These are phyloP conservation scores for Termitomyces sp. DNA, from an alignment of 768 basidiomycete species.

Conservation along the genomic window DNA sequence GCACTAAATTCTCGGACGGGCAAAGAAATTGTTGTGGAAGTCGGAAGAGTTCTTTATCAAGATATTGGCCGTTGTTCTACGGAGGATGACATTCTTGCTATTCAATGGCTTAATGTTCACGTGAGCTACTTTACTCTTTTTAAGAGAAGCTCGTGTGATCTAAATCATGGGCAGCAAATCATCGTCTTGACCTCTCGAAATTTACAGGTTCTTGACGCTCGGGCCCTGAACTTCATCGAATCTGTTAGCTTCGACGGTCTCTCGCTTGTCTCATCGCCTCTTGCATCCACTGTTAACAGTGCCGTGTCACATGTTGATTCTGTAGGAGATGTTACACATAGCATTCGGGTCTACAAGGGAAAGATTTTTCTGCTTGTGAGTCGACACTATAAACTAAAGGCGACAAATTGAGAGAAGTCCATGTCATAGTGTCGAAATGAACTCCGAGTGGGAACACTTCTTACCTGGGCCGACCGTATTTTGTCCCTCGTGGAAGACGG, in stretches of 20 bases:
- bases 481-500: slow-evolving; percentile 79
- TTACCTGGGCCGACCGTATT: slow-evolving; percentile 95
- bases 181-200: slow-evolving; percentile 51
- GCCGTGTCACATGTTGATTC: slow-evolving; percentile 46
- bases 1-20: slow-evolving; percentile 53
- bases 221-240: slow-evolving; percentile 56
- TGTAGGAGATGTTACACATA: slow-evolving; percentile 57
- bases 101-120: slow-evolving; percentile 87
- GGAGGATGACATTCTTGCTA: slow-evolving; percentile 58
- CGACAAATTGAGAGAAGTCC: slow-evolving; percentile 4
- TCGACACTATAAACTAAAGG: background rate
- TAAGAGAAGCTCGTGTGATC: background rate
- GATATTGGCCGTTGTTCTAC: slow-evolving; percentile 57
- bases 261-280: slow-evolving; percentile 51
- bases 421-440: slow-evolving; percentile 53
- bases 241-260: slow-evolving; percentile 54
- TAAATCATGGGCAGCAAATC: slow-evolving; percentile 54
- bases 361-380: slow-evolving; percentile 89
- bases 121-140: slow-evolving; percentile 52
- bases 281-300: slow-evolving; percentile 42
- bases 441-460: slow-evolving; percentile 76
- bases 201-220: slow-evolving; percentile 71
- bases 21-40: slow-evolving; percentile 54
- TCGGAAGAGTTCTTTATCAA: slow-evolving; percentile 64
- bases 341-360: slow-evolving; percentile 80